These are phyloP conservation scores for Pneumocystis canis DNA, from an alignment of 1,139 yeast species.

Conservation along the genomic window DNA sequence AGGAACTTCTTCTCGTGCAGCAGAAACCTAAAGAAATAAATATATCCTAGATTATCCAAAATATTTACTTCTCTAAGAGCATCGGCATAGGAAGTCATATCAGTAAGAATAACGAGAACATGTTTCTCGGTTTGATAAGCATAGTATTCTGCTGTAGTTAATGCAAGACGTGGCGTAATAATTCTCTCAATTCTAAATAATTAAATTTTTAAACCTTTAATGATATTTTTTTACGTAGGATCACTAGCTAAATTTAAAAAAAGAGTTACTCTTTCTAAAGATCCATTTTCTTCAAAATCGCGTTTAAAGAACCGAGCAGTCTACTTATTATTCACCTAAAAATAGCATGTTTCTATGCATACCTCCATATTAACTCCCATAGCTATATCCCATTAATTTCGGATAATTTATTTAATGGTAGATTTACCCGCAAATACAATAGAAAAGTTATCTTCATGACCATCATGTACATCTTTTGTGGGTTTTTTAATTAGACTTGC, in stretches of 20 bases:
- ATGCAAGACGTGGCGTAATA: conserved; percentile 97
- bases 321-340: conserved; percentile 9
- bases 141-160: conserved; percentile 94
- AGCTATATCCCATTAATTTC: conserved; percentile 30
- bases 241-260: conserved; percentile 96
- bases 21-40: conserved; percentile 43
- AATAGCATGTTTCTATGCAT: background rate
- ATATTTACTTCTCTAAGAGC: conserved; percentile 67
- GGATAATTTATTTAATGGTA: background rate
- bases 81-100: conserved; percentile 98
- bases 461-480: conserved; percentile 97
- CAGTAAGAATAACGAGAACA: conserved; percentile 92
- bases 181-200: conserved; percentile 65
- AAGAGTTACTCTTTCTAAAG: conserved; percentile 90
- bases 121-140: conserved; percentile 99
- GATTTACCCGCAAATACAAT: conserved; percentile 63
- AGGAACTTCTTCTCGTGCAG: conserved; percentile 99
- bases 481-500: conserved; percentile 81
- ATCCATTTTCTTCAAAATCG: conserved; percentile 98
- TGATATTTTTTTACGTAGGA: conserved; percentile 44
- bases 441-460: conserved; percentile 97
- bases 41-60: background rate
- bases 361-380: conserved; percentile 82
- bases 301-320: conserved; percentile 91
- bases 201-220: background rate